phyloP scores from a whole-genome alignment of 108 stramenopile species.

The Cyclotella baltica region DNA sequence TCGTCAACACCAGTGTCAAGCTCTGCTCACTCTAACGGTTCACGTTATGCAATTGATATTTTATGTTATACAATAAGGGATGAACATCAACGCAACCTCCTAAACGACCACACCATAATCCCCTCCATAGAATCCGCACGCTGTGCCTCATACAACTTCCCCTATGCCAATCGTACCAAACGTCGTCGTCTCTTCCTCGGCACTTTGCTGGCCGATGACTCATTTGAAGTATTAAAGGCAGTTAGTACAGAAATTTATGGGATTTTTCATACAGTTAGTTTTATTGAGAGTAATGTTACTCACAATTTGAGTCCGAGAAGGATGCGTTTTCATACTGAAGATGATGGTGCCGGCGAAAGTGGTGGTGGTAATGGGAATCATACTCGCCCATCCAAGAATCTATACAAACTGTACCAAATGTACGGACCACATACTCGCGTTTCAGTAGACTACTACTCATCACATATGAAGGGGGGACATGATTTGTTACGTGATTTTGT shows the following conservation, averaged over 20 bases:
- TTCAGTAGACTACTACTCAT: conserved; percentile 42
- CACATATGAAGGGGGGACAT: conserved; percentile 12
- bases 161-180: conserved; percentile 11
- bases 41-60: neutral
- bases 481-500: conserved; percentile 31
- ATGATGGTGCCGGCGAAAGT: no score
- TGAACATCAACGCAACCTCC: conserved; percentile 12
- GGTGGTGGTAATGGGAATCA: no score
- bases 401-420: conserved; percentile 33
- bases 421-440: conserved; percentile 47
- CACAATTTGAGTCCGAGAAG: conserved; percentile 40
- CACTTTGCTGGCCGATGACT: conserved; percentile 58
- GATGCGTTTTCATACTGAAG: conserved; percentile 34
- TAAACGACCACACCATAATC: conserved; percentile 32
- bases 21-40: neutral
- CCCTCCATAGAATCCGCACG: conserved; percentile 22
- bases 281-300: conserved; percentile 67
- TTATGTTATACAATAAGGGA: neutral
- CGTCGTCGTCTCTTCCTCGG: conserved; percentile 56
- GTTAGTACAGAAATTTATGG: conserved; percentile 58
- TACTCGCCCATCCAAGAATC: conserved; percentile 9
- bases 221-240: conserved; percentile 42
- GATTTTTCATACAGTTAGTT: conserved; percentile 54
- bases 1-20: neutral
- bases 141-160: conserved; percentile 42